These are phyloP conservation scores for Catharanthus roseus DNA, from an alignment of 257 asterid genomes.

Conservation along the genomic window DNA sequence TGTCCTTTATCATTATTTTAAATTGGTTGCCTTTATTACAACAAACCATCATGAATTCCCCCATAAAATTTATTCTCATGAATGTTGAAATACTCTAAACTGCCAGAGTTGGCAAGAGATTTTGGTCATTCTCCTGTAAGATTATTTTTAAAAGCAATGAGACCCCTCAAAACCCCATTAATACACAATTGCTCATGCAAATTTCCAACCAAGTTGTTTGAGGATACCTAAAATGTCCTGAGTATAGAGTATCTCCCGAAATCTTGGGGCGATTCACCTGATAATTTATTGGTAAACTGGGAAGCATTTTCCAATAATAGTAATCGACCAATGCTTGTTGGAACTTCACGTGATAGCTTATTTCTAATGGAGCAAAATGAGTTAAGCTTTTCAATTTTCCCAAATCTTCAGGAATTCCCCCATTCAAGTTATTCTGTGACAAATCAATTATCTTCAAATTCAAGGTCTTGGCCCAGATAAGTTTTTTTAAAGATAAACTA, in stretches of 20 bases:
- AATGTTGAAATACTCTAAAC: constrained; percentile 27
- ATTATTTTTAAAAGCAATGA: constrained; percentile 43
- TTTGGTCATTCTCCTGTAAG: constrained; percentile 59
- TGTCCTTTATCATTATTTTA: too few species aligned
- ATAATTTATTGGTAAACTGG: constrained; percentile 43
- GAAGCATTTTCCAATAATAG: constrained; percentile 28
- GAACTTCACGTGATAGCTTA: constrained; percentile 61
- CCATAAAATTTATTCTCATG: constrained; percentile 53
- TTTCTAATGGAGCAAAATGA: constrained; percentile 48
- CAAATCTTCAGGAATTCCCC: constrained; percentile 57
- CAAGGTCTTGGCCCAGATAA: constrained; percentile 49
- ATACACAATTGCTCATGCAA: constrained; percentile 54
- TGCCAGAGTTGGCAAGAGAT: constrained; percentile 53
- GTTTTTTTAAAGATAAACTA: constrained; percentile 36
- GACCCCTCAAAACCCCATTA: constrained; percentile 36
- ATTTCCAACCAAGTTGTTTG: constrained; percentile 49
- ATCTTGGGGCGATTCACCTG: constrained; percentile 78
- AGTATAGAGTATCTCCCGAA: constrained; percentile 56
- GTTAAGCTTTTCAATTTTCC: constrained; percentile 59
- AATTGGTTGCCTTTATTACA: too few species aligned
- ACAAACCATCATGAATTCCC: constrained; percentile 52
- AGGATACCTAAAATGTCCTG: constrained; percentile 34
- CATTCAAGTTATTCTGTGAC: constrained; percentile 46
- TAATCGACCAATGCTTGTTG: constrained; percentile 48
- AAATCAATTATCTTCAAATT: constrained; percentile 51